Percentiles rank a stretch among this genome's conserved stretches.
Evolutionary conservation across 73 alveolate genomes (phyloP).

Genomic region (Breviolum minutum): DNA sequence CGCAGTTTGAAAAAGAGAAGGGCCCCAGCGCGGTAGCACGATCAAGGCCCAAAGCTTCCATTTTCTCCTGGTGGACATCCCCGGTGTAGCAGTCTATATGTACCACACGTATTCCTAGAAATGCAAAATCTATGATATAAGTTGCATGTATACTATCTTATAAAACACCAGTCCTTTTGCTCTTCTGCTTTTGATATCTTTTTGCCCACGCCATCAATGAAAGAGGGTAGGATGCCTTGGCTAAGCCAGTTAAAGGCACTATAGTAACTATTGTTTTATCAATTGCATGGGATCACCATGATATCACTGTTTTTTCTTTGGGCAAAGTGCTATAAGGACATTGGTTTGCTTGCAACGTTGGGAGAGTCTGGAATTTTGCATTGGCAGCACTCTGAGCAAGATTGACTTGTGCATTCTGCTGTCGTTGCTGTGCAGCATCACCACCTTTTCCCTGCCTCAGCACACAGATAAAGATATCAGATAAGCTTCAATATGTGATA

Average conservation of each 20-base stretch:
- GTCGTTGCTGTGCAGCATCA: background rate
- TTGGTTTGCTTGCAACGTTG: constrained; percentile 29
- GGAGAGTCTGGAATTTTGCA: background rate
- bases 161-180: background rate
- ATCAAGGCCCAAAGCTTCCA: background rate
- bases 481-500: background rate
- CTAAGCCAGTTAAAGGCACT: no score
- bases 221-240: background rate
- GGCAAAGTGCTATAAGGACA: background rate
- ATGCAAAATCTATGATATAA: no score
- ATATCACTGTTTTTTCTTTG: no score
- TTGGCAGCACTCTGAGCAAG: background rate
- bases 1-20: no score
- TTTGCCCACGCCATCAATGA: constrained; percentile 38
- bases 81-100: no score
- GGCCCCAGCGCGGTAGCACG: background rate
- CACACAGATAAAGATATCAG: background rate
- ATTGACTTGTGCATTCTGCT: background rate
- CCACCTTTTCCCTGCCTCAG: constrained; percentile 6
- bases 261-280: no score
- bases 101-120: no score
- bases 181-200: constrained; percentile 20
- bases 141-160: no score
- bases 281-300: no score
- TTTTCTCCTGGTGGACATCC: background rate